Base-by-base conservation (phyloP, 208 protist species). In the Lotmaria passim region DNA sequence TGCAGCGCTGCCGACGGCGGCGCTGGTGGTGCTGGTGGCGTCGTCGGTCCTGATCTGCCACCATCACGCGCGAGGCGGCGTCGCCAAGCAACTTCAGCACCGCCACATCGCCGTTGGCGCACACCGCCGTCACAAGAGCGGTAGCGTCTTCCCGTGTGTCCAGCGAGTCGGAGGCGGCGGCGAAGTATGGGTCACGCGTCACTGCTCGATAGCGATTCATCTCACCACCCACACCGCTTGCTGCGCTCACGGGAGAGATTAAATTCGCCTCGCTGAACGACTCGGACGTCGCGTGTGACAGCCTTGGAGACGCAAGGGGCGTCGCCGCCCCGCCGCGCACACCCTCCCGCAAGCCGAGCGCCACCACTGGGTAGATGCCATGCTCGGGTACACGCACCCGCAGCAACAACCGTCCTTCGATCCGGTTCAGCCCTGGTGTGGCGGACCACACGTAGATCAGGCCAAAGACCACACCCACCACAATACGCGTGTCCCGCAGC, bases 371-470 rank as follows among this genome's bases (percentile, higher is more conserved):
- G 65, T 89, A 90, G 12, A 73, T 46, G 28, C 79, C 83, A 6
- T 75, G 60, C 43, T 52, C 34, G 3, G 83, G 72, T 26, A 87
- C 83, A 38, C 61, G 72, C 48, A 93, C 47, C 31, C 80, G 79
- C 46, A 75, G 72, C 24, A 95, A 69, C 31, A 95, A 67, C 19
- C 72, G 78, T 8, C 90, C 90, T 39, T 85, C 78, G 12, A 83
- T 72, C 5, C 65, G 75, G 63, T 88, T 83, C 12, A 93, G 26
- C 7, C 85, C 90, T 0, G 90, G 90, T n/a, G 73, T 41, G 2
- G 86, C 61, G 21, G 82, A 69, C 87, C 90, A 95, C 23, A 95
- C 83, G 69, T 87, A 95, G 12, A 93, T 66, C 17, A 81, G 67
- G 0, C 90, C 90, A 6, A 70, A 78, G 19, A 73, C 84, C 6